Conservation (phyloP, 257 asterid species). For the Solanum lycopersicoides region DNA sequence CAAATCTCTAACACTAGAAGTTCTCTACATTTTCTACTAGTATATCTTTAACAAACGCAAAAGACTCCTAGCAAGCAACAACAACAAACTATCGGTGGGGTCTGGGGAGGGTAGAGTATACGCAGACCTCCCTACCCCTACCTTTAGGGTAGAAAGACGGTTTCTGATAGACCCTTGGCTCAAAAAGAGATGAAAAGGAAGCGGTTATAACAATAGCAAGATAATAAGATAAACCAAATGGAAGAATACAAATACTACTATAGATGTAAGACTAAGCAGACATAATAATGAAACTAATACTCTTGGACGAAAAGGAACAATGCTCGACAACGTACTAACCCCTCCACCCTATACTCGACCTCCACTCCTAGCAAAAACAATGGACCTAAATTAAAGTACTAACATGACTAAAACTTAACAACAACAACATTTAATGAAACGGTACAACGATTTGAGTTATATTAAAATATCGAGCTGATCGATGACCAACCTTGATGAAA, state of each 20-base stretch:
- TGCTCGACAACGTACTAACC: not conserved
- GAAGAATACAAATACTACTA: not conserved
- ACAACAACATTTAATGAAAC: not conserved
- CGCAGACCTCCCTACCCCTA: not conserved
- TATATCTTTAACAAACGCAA: not conserved
- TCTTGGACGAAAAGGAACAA: not conserved
- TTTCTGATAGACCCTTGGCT: not conserved
- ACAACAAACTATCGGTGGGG: not conserved
- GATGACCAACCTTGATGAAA: slow-evolving; percentile 54
- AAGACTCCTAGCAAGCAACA: not conserved
- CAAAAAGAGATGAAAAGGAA: not conserved
- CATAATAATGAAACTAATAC: not conserved
- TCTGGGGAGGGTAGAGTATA: not conserved
- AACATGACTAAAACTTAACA: not conserved
- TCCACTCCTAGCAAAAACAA: not conserved
- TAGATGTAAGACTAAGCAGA: not conserved
- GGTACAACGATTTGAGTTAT: not conserved
- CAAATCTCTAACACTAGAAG: not conserved
- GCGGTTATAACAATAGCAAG: not conserved
- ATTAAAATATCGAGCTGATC: not conserved
- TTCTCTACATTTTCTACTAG: not conserved
- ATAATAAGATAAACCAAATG: no score
- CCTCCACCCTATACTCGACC: not conserved
- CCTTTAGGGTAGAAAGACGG: not conserved
- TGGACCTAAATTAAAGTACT: not conserved